phyloP scores from a whole-genome alignment of 2,329 filamentous ascomycete genomes.

The Pseudogymnoascus sp. region DNA sequence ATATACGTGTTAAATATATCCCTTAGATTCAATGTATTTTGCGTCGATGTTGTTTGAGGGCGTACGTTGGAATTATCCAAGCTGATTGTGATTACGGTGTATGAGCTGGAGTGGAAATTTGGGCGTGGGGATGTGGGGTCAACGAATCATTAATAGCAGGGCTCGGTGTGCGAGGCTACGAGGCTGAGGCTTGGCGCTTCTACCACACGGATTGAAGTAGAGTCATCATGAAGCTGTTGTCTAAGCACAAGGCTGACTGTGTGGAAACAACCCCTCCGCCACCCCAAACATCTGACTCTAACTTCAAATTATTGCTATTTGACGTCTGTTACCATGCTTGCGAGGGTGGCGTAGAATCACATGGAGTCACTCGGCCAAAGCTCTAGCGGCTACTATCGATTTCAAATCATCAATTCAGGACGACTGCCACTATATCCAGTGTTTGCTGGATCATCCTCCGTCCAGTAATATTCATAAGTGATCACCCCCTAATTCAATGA shows the following conservation, averaged over 20 bases:
- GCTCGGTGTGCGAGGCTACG: not conserved
- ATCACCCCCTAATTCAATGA: not conserved
- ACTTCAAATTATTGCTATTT: not conserved
- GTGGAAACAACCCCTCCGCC: not conserved
- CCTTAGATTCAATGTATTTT: not conserved
- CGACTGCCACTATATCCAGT: not conserved
- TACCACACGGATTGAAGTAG: not conserved
- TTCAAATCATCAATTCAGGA: slow-evolving; percentile 1
- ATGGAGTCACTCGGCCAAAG: slow-evolving; percentile 1
- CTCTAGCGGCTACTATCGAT: not conserved
- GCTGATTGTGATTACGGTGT: not conserved
- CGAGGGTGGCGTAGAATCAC: not conserved
- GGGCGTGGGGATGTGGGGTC: slow-evolving; percentile 3
- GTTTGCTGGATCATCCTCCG: not conserved
- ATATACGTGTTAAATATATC: not conserved
- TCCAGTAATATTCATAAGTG: not conserved
- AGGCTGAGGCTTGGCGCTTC: slow-evolving; percentile 2
- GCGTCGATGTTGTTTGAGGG: not conserved
- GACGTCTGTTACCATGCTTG: not conserved
- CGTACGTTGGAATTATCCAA: not conserved
- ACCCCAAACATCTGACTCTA: not conserved
- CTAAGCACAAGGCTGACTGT: not conserved
- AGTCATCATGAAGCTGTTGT: not conserved
- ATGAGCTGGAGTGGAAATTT: slow-evolving; percentile 6
- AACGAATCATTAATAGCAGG: slow-evolving; percentile 7